phyloP scores from a whole-genome alignment of 805 yeast genomes.

The Candida endomychidarum region DNA sequence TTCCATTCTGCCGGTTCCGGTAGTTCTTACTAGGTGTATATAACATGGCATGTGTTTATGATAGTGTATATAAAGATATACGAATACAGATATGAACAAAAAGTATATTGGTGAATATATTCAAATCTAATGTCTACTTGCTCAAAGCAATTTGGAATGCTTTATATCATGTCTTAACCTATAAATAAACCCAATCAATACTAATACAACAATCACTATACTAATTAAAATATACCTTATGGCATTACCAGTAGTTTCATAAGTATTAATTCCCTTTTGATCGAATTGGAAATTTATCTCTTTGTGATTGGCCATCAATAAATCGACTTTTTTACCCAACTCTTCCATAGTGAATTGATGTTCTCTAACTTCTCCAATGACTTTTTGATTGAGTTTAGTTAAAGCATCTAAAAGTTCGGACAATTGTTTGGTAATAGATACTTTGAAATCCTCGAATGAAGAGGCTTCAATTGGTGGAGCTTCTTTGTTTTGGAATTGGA shows the following conservation, averaged over 20 bases:
- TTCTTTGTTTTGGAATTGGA: constrained; percentile 2
- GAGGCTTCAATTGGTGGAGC: background rate
- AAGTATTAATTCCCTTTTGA: constrained; percentile 12
- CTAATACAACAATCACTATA: constrained; percentile 36
- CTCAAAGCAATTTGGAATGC: constrained; percentile 54
- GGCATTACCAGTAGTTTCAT: constrained; percentile 9
- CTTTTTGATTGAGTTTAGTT: constrained; percentile 32
- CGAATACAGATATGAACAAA: too few relatives aligned
- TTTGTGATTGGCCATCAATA: constrained; percentile 40
- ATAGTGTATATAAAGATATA: too few relatives aligned
- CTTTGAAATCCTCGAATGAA: constrained; percentile 27
- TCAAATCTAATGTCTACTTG: background rate
- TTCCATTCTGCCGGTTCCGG: background rate
- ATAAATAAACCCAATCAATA: constrained; percentile 47
- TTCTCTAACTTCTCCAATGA: constrained; percentile 42
- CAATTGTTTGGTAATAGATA: constrained; percentile 28
- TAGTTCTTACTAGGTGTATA: background rate
- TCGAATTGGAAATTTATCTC: constrained; percentile 32
- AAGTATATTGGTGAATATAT: too few relatives aligned
- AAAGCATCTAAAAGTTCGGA: constrained; percentile 32
- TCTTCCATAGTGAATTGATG: constrained; percentile 37
- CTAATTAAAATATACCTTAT: constrained; percentile 44
- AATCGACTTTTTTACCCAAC: constrained; percentile 37
- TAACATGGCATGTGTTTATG: too few relatives aligned
- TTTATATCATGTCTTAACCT: constrained; percentile 62